A percentile compares a stretch with the other conserved stretches of the same genome.
Conservation (phyloP, 2,329 filamentous ascomycete genomes). For the Allantophomopsis lycopodina region DNA sequence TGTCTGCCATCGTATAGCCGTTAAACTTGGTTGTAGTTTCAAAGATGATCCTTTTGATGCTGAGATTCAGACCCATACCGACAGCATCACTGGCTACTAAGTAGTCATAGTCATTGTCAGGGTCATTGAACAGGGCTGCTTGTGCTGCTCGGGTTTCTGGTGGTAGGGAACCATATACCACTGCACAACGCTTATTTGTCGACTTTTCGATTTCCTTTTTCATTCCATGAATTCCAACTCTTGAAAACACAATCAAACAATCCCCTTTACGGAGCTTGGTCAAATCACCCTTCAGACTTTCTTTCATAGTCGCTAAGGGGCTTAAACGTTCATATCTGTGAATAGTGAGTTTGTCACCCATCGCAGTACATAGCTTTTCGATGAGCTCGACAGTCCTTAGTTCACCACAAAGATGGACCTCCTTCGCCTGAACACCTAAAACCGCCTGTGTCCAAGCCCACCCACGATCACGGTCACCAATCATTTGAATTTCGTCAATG, state of each 20-base stretch:
- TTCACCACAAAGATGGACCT: slow-evolving; percentile 90
- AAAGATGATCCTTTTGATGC: slow-evolving; percentile 82
- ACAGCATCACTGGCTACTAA: slow-evolving; percentile 91
- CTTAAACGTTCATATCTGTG: slow-evolving; percentile 78
- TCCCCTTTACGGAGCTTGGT: slow-evolving; percentile 71
- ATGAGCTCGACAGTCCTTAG: slow-evolving; percentile 70
- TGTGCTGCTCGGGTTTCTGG: slow-evolving; percentile 89
- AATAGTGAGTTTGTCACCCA: slow-evolving; percentile 71
- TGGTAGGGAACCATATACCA: slow-evolving; percentile 84
- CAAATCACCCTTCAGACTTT: slow-evolving; percentile 51
- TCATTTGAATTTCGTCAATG: slow-evolving; percentile 98
- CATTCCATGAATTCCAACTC: slow-evolving; percentile 67
- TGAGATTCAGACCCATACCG: slow-evolving; percentile 92
- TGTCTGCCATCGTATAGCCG: slow-evolving; percentile 36
- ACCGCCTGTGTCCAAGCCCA: slow-evolving; percentile 93
- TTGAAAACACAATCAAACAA: slow-evolving; percentile 76
- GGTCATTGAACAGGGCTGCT: slow-evolving; percentile 87
- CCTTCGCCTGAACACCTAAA: slow-evolving; percentile 72
- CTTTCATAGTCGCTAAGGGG: slow-evolving; percentile 51
- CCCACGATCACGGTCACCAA: slow-evolving; percentile 64
- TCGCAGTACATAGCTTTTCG: slow-evolving; percentile 58
- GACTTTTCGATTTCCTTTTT: slow-evolving; percentile 62
- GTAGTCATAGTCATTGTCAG: slow-evolving; percentile 88
- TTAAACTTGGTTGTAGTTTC: slow-evolving; percentile 65
- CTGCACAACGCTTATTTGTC: slow-evolving; percentile 72